Conservation (phyloP, 208 protist genomes). For the Acanthamoeba healyi region DNA sequence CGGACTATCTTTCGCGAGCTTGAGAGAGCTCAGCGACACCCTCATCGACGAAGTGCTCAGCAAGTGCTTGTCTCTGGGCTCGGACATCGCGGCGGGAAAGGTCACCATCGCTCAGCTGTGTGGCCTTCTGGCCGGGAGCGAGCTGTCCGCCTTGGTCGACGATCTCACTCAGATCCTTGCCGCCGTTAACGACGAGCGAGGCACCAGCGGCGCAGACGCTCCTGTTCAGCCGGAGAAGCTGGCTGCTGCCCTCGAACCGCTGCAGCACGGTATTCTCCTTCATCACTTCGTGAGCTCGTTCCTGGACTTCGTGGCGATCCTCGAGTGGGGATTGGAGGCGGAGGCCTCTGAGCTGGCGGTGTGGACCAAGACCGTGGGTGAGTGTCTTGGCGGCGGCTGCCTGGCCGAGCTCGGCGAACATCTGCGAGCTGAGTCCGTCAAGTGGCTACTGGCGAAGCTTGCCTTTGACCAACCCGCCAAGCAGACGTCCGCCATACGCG, state of each 20-base stretch:
- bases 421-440: neutral
- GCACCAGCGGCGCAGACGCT: neutral
- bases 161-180: constrained; percentile 8
- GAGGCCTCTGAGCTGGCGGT: neutral
- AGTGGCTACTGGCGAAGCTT: neutral
- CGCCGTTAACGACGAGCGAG: neutral
- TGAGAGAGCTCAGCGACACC: neutral
- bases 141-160: neutral
- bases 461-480: neutral
- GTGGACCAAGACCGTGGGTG: neutral
- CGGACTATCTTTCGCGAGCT: neutral
- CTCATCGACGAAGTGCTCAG: neutral
- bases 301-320: constrained; percentile 23
- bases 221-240: neutral
- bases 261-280: neutral
- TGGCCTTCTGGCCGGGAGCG: neutral
- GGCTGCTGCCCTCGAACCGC: neutral
- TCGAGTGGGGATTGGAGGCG: constrained; percentile 26
- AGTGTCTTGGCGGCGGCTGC: neutral
- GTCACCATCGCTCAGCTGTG: neutral
- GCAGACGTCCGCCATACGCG: neutral
- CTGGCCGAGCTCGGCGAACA: neutral
- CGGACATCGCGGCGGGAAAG: neutral
- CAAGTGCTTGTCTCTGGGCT: neutral
- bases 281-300: constrained; percentile 18